These are phyloP conservation scores for Epichloe sp. DNA, from an alignment of 2,329 filamentous ascomycete species.

Conservation along the genomic window DNA sequence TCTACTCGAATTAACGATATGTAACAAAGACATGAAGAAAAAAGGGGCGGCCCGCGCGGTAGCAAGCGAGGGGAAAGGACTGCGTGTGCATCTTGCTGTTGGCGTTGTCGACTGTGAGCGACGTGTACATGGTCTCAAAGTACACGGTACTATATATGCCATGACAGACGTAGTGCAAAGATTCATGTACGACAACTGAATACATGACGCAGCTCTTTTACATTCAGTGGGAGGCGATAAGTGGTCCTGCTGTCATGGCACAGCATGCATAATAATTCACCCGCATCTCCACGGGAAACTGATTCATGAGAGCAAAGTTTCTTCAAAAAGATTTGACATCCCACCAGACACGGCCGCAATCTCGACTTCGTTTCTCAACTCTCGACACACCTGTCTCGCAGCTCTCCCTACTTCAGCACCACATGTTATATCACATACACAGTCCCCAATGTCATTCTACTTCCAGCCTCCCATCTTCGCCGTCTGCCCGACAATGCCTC, in stretches of 20 bases:
- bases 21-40: neutral
- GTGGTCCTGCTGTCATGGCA: neutral
- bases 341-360: neutral
- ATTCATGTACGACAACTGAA: conserved; percentile 1
- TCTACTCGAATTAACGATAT: neutral
- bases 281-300: neutral
- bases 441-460: conserved; percentile 12
- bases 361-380: neutral
- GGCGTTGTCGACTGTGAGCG: too few species aligned
- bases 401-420: neutral
- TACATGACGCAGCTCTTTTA: neutral
- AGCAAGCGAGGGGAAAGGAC: too few species aligned
- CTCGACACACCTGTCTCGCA: neutral
- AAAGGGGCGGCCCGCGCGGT: neutral
- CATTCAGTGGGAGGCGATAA: neutral
- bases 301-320: neutral
- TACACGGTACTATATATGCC: neutral
- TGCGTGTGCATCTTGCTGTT: too few species aligned
- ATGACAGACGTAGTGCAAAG: neutral
- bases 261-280: neutral
- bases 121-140: neutral
- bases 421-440: neutral
- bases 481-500: neutral
- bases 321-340: neutral
- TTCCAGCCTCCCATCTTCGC: conserved; percentile 15